Evolutionary conservation across 768 basidiomycete species (phyloP), one percentile per base, ranked within the genome.

Genomic region (Lactarius hatsudake): DNA sequence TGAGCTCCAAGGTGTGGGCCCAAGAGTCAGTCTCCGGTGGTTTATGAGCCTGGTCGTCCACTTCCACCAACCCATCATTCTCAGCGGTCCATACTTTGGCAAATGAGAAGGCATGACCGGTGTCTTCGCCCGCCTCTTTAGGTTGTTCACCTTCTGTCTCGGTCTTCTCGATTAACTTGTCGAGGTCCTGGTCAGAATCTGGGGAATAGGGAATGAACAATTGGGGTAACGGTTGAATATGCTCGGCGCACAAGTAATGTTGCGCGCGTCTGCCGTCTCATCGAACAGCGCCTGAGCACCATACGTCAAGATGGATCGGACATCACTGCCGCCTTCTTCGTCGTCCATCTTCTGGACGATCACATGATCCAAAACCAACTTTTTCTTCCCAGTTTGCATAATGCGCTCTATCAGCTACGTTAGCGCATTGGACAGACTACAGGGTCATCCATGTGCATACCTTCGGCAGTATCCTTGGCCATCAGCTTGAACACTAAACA

Each of bases 261-360:
- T 91, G 53, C 86, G 82, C 10, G 80, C 76, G 8, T 82, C 76
- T 30, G 77, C 81, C 64, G 84, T 84, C 42, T 85, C 84, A 51
- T 91, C 87, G 73, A 97, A 96, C 12, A 98, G 81, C 0, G 90
- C 86, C 75, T 89, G 86, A 13, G 95, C 95, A 30, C 96, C 96
- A 71, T 89, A 93, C 13, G 91, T 90, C 18, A 98, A 83, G 67
- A 97, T 94, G 2, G 91, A 92, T 73, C 90, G 86, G n/a, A 98
- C 82, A 71, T 91, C 90, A 55, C 87, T 81, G 9, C 80, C 85
- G 42, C 86, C 87, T 55, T 91, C 91, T 58, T 84, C 85, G 63
- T 93, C 90, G 69, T 94, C 93, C 90, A 96, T 94, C 75, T 93
- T 94, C 77, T 97, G 92, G 26, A 98, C 96, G 70, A 98, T 96